Conservation (phyloP, 495 filamentous ascomycete genomes). For the Pseudoneurospora amorphoporcata region DNA sequence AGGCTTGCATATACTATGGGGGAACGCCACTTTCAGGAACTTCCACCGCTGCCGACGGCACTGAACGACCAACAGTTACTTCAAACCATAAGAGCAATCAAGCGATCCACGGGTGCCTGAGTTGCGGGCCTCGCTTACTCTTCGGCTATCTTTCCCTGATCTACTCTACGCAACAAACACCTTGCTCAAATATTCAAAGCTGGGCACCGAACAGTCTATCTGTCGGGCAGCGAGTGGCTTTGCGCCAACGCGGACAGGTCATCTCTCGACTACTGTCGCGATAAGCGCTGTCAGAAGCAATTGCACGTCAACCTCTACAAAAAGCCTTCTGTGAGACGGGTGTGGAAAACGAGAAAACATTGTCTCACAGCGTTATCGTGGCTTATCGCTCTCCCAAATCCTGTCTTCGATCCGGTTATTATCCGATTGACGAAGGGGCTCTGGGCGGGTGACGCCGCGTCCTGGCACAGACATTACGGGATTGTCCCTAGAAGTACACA, state of each 20-base stretch:
- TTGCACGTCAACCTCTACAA: not conserved
- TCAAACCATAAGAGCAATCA: not conserved
- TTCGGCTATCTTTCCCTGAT: not conserved
- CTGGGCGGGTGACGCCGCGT: not conserved
- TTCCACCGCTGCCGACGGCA: not conserved
- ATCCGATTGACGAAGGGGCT: conserved; percentile 2
- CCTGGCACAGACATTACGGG: not conserved
- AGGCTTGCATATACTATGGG: not conserved
- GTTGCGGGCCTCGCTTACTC: not conserved
- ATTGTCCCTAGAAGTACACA: not conserved
- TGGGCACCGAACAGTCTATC: not conserved
- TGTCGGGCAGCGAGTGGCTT: not conserved
- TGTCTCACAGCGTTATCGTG: not conserved
- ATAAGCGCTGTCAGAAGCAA: not conserved
- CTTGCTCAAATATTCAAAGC: not conserved
- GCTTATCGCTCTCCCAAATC: not conserved
- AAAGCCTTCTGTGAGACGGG: not conserved
- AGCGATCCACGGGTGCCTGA: not conserved
- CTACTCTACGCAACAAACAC: not conserved
- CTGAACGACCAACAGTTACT: not conserved
- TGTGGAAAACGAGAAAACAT: not conserved
- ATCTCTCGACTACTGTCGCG: not conserved
- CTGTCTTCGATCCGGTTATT: conserved; percentile 1
- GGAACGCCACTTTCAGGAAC: not conserved
- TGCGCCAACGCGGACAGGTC: not conserved